Evolutionary conservation across 371 early-diverging fungal species (phyloP), one percentile per base, ranked within the genome.

Genomic region (Syncephalastrum racemosum): DNA sequence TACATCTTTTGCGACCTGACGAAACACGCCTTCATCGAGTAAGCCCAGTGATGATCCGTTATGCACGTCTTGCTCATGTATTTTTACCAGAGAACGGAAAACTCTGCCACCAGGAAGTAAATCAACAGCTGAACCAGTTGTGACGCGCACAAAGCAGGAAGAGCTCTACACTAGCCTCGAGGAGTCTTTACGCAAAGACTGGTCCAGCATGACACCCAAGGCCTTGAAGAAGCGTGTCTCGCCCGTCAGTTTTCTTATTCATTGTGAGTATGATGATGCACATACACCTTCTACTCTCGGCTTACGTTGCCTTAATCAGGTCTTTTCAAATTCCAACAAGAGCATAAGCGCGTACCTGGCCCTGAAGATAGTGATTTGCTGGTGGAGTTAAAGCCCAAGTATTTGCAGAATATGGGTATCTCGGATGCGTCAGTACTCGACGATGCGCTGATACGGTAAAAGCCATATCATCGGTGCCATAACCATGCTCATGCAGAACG

Each of bases 1-100:
- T 95, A 85, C 64, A 82, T 92, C 15, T 94, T 95, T 65, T 83
- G 83, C 53, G 96, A 96, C 72, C 64, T 95, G 53, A 68, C 62
- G 1, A 57, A 73, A 2, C 91, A 94, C 66, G 66, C 82, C 10
- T 95, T 83, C 73, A 65, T 86, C 14, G 83, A 83, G 86, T 83
- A 83, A 70, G 75, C 58, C 6, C 10, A 39, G 15, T 20, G n/a
- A 13, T 2, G 13, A 27, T 3, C 8, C 1, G 23, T 13, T 31
- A 23, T 39, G 13, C 36, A 31, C 10, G 36, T 8, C 5, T 31
- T 12, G 10, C 6, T 31, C 36, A 55, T 13, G 15, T 13, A 14
- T 42, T 24, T 45, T n/a, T 20, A 46, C 41, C 15, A 64, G 66
- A 53, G 66, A 64, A 60, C 58, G 46, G 23, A 55, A 53, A 44